Conservation (phyloP, 768 basidiomycete species). For the Erythrobasidium yunnanense region DNA sequence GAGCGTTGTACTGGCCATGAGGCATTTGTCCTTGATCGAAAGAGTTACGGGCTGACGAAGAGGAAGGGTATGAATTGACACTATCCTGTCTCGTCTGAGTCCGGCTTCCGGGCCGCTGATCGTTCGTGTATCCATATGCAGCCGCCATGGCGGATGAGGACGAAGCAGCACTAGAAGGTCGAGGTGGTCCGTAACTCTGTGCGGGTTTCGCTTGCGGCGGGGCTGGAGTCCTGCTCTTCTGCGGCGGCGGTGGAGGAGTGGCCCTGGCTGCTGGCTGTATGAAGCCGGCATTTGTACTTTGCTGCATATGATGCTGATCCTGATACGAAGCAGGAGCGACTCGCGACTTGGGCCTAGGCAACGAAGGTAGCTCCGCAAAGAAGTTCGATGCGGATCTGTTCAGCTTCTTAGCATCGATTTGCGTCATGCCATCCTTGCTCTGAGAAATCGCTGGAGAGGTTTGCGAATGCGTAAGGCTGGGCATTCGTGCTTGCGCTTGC, state of each 20-base stretch:
- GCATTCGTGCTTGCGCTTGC: not conserved
- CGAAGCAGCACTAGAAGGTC: not conserved
- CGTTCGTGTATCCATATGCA: not conserved
- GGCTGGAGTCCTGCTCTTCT: slow-evolving; percentile 7
- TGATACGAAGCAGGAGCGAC: not conserved
- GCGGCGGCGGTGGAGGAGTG: slow-evolving; percentile 3
- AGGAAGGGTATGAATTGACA: not conserved
- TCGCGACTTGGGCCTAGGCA: slow-evolving; percentile 6
- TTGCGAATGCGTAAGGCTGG: too few species aligned
- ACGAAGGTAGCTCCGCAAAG: slow-evolving; percentile 20
- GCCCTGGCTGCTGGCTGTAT: slow-evolving; percentile 2
- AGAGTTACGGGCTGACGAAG: slow-evolving; percentile 2
- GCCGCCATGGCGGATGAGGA: not conserved
- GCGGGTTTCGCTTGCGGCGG: not conserved
- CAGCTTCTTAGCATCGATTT: slow-evolving; percentile 3
- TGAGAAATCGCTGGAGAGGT: too few species aligned
- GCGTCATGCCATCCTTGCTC: not conserved
- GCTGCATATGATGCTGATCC: not conserved
- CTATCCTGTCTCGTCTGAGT: not conserved
- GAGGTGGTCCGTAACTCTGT: not conserved
- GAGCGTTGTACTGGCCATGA: too few species aligned
- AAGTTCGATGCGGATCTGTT: slow-evolving; percentile 19
- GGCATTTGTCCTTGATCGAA: not conserved
- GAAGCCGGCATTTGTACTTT: not conserved
- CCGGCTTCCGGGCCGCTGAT: not conserved